phyloP scores from a whole-genome alignment of 1,284 basidiomycete genomes.

The Pseudozyma sp. region DNA sequence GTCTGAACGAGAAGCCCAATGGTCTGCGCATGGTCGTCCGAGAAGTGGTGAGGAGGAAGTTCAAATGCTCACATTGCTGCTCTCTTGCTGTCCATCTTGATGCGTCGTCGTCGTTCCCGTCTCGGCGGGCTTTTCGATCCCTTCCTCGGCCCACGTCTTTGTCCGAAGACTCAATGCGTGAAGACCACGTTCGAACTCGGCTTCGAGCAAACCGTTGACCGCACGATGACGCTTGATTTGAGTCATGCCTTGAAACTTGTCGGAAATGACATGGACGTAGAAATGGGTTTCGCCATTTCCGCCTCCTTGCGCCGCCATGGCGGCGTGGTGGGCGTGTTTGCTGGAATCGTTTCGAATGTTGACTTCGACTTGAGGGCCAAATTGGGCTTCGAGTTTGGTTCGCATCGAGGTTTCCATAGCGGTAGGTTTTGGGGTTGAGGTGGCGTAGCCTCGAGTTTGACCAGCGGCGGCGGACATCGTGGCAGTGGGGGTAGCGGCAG shows the following conservation, averaged over 20 bases:
- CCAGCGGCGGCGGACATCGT: constrained; percentile 1
- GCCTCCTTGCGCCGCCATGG: constrained; percentile 67
- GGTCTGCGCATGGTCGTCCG: constrained; percentile 14
- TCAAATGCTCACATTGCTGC: constrained; percentile 35
- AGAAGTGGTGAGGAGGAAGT: background rate
- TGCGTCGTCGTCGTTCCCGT: background rate
- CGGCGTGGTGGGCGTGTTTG: constrained; percentile 67
- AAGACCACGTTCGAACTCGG: constrained; percentile 63
- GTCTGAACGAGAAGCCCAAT: background rate
- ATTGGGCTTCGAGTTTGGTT: constrained; percentile 45
- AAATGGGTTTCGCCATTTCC: constrained; percentile 68
- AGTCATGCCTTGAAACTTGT: constrained; percentile 61
- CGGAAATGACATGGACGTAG: constrained; percentile 64
- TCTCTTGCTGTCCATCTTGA: background rate
- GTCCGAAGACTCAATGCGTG: constrained; percentile 64
- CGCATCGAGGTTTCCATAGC: constrained; percentile 57
- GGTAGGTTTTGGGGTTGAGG: constrained; percentile 8
- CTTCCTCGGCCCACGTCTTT: constrained; percentile 63
- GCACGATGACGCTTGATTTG: constrained; percentile 65
- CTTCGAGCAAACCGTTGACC: constrained; percentile 56
- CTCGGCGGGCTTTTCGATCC: constrained; percentile 12
- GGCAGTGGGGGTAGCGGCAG: constrained; percentile 2
- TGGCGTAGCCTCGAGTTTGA: constrained; percentile 38
- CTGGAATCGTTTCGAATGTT: constrained; percentile 61
- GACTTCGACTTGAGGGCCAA: constrained; percentile 47